Evolutionary conservation across 768 basidiomycete genomes (phyloP).

Genomic region (Boletus vermiculosoides): DNA sequence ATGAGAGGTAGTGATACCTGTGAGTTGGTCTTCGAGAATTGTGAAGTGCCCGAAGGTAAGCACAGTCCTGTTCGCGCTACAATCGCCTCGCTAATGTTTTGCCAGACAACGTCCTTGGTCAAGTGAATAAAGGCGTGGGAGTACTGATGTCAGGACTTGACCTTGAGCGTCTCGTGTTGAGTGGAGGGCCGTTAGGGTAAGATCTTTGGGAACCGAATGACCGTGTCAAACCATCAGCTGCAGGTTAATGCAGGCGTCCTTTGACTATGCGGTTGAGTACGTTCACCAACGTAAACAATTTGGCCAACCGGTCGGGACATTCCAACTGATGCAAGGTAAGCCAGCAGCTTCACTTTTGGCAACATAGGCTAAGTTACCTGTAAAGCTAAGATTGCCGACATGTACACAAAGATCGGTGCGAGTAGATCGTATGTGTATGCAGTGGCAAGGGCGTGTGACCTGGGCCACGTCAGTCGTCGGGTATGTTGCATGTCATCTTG

Average conservation of each 20-base stretch:
- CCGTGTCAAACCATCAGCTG: slow-evolving; percentile 2
- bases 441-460: slow-evolving; percentile 86
- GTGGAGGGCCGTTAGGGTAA: slow-evolving; percentile 89
- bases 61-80: background rate
- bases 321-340: slow-evolving; percentile 94
- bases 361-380: background rate
- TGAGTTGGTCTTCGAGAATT: slow-evolving; percentile 89
- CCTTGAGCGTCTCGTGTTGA: slow-evolving; percentile 86
- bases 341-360: background rate
- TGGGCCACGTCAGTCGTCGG: slow-evolving; percentile 70
- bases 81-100: background rate
- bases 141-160: slow-evolving; percentile 96
- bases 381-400: slow-evolving; percentile 80
- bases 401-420: slow-evolving; percentile 92
- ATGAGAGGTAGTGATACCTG: slow-evolving; percentile 97
- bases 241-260: slow-evolving; percentile 91
- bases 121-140: slow-evolving; percentile 72
- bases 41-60: slow-evolving; percentile 83
- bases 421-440: slow-evolving; percentile 91
- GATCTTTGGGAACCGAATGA: slow-evolving; percentile 11
- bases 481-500: slow-evolving; percentile 42
- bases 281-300: slow-evolving; percentile 95
- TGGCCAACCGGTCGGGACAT: slow-evolving; percentile 80
- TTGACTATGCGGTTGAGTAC: slow-evolving; percentile 84
- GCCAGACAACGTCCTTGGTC: slow-evolving; percentile 80